phyloP scores from a whole-genome alignment of 192 early-diverging fungal species.

The Coemansia sp. region DNA sequence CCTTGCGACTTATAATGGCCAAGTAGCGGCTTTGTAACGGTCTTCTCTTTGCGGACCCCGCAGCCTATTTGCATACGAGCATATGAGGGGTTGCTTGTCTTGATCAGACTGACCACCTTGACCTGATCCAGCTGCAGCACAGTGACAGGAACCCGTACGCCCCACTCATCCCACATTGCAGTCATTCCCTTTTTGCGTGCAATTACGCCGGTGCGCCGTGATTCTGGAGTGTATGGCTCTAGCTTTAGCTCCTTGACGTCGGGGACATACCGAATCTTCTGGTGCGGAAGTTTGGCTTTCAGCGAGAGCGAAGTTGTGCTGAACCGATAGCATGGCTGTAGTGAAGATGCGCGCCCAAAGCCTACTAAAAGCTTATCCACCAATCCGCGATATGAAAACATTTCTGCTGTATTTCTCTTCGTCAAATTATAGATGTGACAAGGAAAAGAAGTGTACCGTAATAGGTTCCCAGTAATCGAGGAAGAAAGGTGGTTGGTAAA shows the following conservation, averaged over 20 bases:
- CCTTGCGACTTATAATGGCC: conserved; percentile 73
- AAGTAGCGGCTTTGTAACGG: conserved; percentile 68
- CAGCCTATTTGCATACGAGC: conserved; percentile 69
- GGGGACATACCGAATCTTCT: conserved; percentile 42
- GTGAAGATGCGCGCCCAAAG: background rate
- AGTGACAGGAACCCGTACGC: conserved; percentile 85
- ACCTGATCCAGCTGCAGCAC: conserved; percentile 72
- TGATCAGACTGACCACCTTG: conserved; percentile 64
- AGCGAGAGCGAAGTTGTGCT: conserved; percentile 18
- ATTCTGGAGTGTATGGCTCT: conserved; percentile 48
- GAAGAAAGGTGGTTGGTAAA: too few relatives aligned
- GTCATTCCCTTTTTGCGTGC: conserved; percentile 96
- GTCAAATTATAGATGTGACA: background rate
- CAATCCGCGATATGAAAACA: conserved; percentile 18
- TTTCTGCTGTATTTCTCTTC: background rate
- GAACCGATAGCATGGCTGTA: conserved; percentile 11
- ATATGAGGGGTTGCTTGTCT: conserved; percentile 34
- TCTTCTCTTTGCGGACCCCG: conserved; percentile 60
- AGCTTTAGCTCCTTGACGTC: conserved; percentile 33
- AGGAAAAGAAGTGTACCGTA: conserved; percentile 1
- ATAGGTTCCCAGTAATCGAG: background rate
- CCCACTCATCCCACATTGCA: conserved; percentile 92
- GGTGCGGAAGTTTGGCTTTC: conserved; percentile 44
- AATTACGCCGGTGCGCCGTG: conserved; percentile 75
- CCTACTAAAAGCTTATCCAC: conserved; percentile 2